Evolutionary conservation across 2,329 filamentous ascomycete genomes (phyloP), one percentile per base, ranked within the genome.

Genomic region (Huntiella moniliformis): DNA sequence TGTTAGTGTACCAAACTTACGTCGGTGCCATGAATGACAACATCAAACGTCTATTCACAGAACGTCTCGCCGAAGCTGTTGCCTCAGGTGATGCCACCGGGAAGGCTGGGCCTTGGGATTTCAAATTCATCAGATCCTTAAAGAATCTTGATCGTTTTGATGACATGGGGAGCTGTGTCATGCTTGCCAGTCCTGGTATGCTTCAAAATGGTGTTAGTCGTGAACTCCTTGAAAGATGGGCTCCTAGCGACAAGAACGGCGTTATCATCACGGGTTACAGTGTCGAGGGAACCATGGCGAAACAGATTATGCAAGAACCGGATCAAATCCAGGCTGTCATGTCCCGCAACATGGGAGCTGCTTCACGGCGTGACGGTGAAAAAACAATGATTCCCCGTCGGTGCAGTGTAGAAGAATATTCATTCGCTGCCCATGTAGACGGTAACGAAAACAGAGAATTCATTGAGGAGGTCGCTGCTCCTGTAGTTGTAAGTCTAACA

Each of bases 11-110:
- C 58, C 91, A 96, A 60, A 98, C 91, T 1, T 98, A 96, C 56
- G 85, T 96, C 42, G 85, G 87, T 42, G 86, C 87, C 46, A 98
- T 98, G 91, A 98, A 98, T 59, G 88, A 96, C 57, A 96, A 95
- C 56, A 96, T 98, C 67, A 95, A 94, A 61, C 76, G 84, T 8
- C 73, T 94, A n/a, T 95, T 95, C 62, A 73, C 82, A 45, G 86
- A 92, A 61, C 77, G 85, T 41, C 92, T 94, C 76, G 85, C 84
- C 3, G 85, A 93, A 59, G 83, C 85, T 7, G 84, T 93, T 59
- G 79, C 81, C 0, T 78, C 77, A 32, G 82, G 83, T 6, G 82
- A 86, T 53, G 72, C 71, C 2, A 72, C 73, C 5, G 77, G 75
- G 5, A 87, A 82, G 56, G 87, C 83, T 33, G 82, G 82, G 0